Percentiles rank a stretch among this genome's conserved stretches.
Evolutionary conservation across 1,284 basidiomycete genomes (phyloP).

Genomic region (Ganoderma lingzhi): DNA sequence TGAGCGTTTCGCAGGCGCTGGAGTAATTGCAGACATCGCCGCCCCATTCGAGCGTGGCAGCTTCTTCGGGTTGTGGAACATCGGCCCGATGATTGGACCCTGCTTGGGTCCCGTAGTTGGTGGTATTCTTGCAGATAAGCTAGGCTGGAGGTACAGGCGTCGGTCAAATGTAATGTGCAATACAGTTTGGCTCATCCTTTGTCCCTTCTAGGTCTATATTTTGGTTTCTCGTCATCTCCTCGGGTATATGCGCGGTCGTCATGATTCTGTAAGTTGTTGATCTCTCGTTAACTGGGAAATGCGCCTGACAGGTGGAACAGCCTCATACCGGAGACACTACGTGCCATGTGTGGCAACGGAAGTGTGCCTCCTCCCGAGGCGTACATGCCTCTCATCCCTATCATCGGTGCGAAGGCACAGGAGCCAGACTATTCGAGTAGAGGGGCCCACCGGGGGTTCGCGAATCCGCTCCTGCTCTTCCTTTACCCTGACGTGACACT

Average conservation of each 20-base stretch:
- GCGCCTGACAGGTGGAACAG: conserved; percentile 30
- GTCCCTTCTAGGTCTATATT: conserved; percentile 67
- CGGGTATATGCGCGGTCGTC: conserved; percentile 59
- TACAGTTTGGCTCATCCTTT: neutral
- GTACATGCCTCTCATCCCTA: conserved; percentile 61
- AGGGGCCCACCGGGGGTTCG: conserved; percentile 47
- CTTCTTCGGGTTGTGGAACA: conserved; percentile 47
- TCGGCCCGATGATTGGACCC: conserved; percentile 52
- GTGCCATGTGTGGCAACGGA: conserved; percentile 63
- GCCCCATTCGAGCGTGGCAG: conserved; percentile 48
- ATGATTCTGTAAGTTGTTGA: conserved; percentile 59
- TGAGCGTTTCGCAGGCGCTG: conserved; percentile 40
- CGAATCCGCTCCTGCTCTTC: conserved; percentile 69
- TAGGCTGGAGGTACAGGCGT: conserved; percentile 71
- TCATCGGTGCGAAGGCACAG: conserved; percentile 52
- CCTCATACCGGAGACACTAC: conserved; percentile 61
- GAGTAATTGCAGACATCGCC: conserved; percentile 51
- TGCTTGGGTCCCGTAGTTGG: conserved; percentile 58
- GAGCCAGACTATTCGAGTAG: conserved; percentile 33
- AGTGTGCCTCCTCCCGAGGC: conserved; percentile 55
- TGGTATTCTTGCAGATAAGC: conserved; percentile 60
- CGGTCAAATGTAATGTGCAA: neutral
- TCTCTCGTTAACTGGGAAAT: neutral
- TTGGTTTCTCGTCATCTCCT: conserved; percentile 78
- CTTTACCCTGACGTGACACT: conserved; percentile 66